Evolutionary conservation across 371 early-diverging fungal genomes (phyloP), one percentile per base, ranked within the genome.

Genomic region (Mucor irregularis): DNA sequence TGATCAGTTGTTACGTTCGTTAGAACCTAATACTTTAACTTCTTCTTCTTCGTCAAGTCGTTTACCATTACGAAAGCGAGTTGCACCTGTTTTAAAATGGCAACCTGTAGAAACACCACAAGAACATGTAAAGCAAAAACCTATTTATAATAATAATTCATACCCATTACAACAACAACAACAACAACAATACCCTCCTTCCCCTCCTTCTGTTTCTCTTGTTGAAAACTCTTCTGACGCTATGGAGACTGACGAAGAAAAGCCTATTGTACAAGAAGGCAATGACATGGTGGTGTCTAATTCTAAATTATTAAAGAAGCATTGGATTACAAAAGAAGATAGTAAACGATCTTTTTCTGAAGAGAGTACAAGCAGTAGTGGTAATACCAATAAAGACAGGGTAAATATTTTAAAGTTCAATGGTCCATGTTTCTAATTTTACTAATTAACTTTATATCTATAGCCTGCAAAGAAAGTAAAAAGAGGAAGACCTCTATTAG

Each of bases 41-140:
- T 24, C 8, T 11, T 40, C 26, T 16, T 54, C 39, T 28, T n/a
- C n/a, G n/a, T 21, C 58, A 2, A 58, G 50, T 13, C 69, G 61
- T 16, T 42, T 68, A 39, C 69, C 69, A n/a, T 35, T 68, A 49
- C 56, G 69, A 58, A 68, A 68, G 49, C 64, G 69, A 22, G 53
- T 68, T 13, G 31, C 46, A 17, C 69, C 69, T 21, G 50, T 64
- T 14, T 53, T 68, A 33, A 61, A 68, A 64, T 68, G 69, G 61
- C 65, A 64, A 29, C 61, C 69, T 16, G 69, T 68, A 45, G 69
- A 68, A 38, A 68, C 68, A 34, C 64, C 68, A 22, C 61, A 68
- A 54, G 67, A 66, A 46, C 58, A 54, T 33, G n/a, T 52, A 26
- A 49, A 55, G 37, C 57, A 48, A 48, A 39, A 60, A 22, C 35